These are phyloP conservation scores for Penicillium palitans DNA, from an alignment of 2,329 filamentous ascomycete genomes.

Conservation along the genomic window DNA sequence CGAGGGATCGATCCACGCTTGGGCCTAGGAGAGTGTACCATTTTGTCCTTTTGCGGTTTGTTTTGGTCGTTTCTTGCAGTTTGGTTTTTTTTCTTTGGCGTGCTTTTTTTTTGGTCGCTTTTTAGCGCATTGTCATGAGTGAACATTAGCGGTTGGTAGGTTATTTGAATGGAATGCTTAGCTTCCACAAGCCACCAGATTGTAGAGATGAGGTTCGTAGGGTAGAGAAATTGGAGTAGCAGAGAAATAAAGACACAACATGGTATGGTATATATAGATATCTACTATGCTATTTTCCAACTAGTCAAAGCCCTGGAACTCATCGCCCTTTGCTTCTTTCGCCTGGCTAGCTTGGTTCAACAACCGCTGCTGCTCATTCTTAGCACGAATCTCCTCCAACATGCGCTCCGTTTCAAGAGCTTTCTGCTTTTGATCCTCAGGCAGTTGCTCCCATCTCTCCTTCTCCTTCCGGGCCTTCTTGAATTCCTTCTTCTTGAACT, in stretches of 20 bases:
- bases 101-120: not conserved
- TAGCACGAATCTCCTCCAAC: slow-evolving; percentile 62
- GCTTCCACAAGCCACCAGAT: not conserved
- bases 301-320: slow-evolving; percentile 62
- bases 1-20: not conserved
- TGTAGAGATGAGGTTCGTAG: not conserved
- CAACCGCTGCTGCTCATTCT: slow-evolving; percentile 47
- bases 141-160: not conserved
- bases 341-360: slow-evolving; percentile 22
- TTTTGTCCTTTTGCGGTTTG: not conserved
- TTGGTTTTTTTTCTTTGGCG: not conserved
- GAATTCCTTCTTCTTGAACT: slow-evolving; percentile 63
- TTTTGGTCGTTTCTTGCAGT: not conserved
- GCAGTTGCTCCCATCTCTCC: slow-evolving; percentile 64
- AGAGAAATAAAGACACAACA: not conserved
- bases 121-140: not conserved
- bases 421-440: slow-evolving; percentile 66
- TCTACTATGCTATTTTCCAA: slow-evolving; percentile 1
- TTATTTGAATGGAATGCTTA: not conserved
- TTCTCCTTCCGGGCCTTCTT: slow-evolving; percentile 64
- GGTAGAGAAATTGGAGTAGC: not conserved
- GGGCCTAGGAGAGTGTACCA: not conserved
- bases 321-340: slow-evolving; percentile 33
- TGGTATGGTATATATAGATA: not conserved
- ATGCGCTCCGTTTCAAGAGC: slow-evolving; percentile 64